Evolutionary conservation across 1,139 yeast genomes (phyloP), one percentile per base, ranked within the genome.

Genomic region (Williopsis jadinii): DNA sequence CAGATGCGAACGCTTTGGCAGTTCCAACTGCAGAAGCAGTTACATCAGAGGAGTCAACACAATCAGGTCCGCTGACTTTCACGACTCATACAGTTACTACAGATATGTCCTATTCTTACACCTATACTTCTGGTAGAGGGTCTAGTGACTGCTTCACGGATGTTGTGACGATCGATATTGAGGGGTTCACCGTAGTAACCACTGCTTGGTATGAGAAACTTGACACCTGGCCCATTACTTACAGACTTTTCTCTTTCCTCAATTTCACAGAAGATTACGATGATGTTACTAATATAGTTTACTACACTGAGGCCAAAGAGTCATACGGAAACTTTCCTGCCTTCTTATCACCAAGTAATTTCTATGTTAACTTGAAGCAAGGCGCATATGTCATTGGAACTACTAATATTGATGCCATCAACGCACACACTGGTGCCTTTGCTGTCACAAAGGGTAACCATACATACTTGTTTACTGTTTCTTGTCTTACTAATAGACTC

Each of bases 211-310:
- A 9, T 4, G 34, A 32, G 5, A 15, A 6, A 15, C 6, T 15
- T 14, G 10, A 15, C 27, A 9, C 36, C 11, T 6, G 15, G 6
- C 11, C 11, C 11, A 8, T 9, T 5, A 8, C 36, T 12, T 43
- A 37, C 38, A 37, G 29, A 9, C 15, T 13, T 3, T 48, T 45
- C 41, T 36, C 41, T 27, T 30, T 40, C 32, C 41, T 44, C 30
- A 46, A 44, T 29, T 48, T 48, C 39, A 41, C 47, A 11, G 12
- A 32, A 5, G 47, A 45, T n/a, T 42, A 42, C 26, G 14, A 37
- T 11, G 43, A 38, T 27, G 47, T 48, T 11, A 41, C 43, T 11
- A 46, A 45, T 34, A 40, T 48, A 14, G 32, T 37, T 15, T 24
- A 43, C 8, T 13, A 42, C 8, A 40, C 50, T 3, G 36, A 29